Evolutionary conservation across 352 stramenopile genomes (phyloP).

Genomic region (Peronospora destructor): DNA sequence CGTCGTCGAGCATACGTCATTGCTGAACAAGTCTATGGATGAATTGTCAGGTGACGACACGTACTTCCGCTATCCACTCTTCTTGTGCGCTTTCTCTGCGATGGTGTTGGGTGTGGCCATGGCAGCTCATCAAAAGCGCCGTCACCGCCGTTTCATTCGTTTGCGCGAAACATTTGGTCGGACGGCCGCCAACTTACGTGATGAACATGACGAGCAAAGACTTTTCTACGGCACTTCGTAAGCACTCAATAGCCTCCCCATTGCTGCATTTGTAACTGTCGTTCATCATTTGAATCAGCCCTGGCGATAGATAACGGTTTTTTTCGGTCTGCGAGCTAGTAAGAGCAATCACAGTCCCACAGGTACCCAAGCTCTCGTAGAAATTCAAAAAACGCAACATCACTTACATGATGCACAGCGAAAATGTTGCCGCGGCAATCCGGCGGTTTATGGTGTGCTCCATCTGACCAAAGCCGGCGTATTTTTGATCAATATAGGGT

Average conservation of each 20-base stretch:
- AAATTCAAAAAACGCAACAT: too few relatives aligned
- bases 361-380: too few relatives aligned
- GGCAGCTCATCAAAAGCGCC: conserved; percentile 12
- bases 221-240: conserved; percentile 23
- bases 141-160: conserved; percentile 10
- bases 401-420: too few relatives aligned
- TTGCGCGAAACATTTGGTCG: not conserved
- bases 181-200: not conserved
- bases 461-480: too few relatives aligned
- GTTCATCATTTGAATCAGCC: too few relatives aligned
- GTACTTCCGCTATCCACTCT: conserved; percentile 19
- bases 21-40: conserved; percentile 3
- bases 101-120: conserved; percentile 18
- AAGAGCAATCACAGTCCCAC: too few relatives aligned
- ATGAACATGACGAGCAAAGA: not conserved
- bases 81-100: conserved; percentile 22
- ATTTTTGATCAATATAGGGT: too few relatives aligned
- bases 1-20: conserved; percentile 1
- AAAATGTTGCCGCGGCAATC: too few relatives aligned
- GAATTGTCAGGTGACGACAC: not conserved
- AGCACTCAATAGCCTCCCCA: not conserved
- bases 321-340: too few relatives aligned
- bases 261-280: not conserved
- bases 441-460: too few relatives aligned
- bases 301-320: too few relatives aligned